These are phyloP conservation scores for Trichoderma atroviride DNA, from an alignment of 2,329 filamentous ascomycete genomes.

Conservation along the genomic window DNA sequence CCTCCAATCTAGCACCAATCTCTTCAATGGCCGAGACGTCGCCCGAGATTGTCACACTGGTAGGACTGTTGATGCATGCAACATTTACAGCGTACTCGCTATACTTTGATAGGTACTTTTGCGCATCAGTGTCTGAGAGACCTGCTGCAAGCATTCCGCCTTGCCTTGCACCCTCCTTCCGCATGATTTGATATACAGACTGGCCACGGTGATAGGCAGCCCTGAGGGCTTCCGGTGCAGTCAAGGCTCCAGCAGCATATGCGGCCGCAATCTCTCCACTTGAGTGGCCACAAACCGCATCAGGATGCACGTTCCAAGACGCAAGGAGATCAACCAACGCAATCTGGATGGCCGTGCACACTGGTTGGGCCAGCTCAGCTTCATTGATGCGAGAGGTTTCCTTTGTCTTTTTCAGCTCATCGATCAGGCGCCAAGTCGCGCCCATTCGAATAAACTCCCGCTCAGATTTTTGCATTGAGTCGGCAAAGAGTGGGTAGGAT, in stretches of 20 bases:
- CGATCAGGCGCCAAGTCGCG: slow-evolving; percentile 21
- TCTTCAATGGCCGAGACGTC: slow-evolving; percentile 39
- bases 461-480: slow-evolving; percentile 9
- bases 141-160: slow-evolving; percentile 25
- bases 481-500: slow-evolving; percentile 18
- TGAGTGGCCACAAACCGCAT: slow-evolving; percentile 42
- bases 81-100: slow-evolving; percentile 20
- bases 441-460: slow-evolving; percentile 20
- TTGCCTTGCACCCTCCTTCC: slow-evolving; percentile 1
- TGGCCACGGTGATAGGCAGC: slow-evolving; percentile 28
- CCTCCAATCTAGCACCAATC: slow-evolving; percentile 39
- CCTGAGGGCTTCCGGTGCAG: slow-evolving; percentile 35
- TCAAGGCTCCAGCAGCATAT: slow-evolving; percentile 35
- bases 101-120: slow-evolving; percentile 20
- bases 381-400: slow-evolving; percentile 24
- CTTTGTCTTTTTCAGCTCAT: slow-evolving; percentile 19
- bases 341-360: slow-evolving; percentile 48
- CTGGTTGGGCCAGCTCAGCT: slow-evolving; percentile 23
- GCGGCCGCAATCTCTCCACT: slow-evolving; percentile 47
- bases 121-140: slow-evolving; percentile 22
- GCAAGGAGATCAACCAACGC: slow-evolving; percentile 44
- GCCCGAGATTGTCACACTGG: slow-evolving; percentile 28
- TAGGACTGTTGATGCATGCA: slow-evolving; percentile 27
- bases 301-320: slow-evolving; percentile 36
- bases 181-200: slow-evolving; percentile 12